Base-by-base conservation (phyloP, 225 moss, liverwort and hornwort species). In the Thuidium tamariscinum region DNA sequence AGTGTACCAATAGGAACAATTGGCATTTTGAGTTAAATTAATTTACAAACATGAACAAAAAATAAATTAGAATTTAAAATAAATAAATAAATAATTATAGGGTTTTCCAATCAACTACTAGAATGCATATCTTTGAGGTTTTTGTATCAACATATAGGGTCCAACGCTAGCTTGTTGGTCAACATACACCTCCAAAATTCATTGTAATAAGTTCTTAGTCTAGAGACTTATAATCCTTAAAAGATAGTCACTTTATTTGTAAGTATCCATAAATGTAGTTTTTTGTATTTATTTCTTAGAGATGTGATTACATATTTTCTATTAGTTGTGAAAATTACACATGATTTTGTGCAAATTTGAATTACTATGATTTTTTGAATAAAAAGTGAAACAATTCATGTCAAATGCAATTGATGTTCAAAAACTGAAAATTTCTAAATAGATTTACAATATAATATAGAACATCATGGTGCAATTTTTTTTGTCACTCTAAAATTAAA, bases 391-490 rank as follows among this genome's bases (percentile, higher is more conserved):
- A 46, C 6, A 30, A 72, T 11, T 46, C 2, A 3, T 17, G 30
- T 72, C 4, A 46, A 46, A 18, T 30, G 30, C 19, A 49, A 73
- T 12, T 49, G 4, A 32, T 73, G 7, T 11, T 46, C 2, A 73
- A 73, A 30, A 48, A 11, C 17, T 72, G 0, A 2, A 72, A 46
- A 30, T 10, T 19, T 11, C 2, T 11, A 0, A 1, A 0, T 7
- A 48, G 4, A 0, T 19, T 48, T 48, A 30, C 0, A 73, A 11
- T 5, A 27, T 16, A 16, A 9, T 19, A 0, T 11, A 30, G 0
- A 10, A 48, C 0, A 11, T 19, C 0, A 32, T 2, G 2, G 2
- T 19, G 11, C 29, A 10, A 46, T 1, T 6, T 11, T 1, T 11
- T 19, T 7, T 48, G 0, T 7, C 6, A 30, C 1, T 11, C 1